These are phyloP conservation scores for Exophiala xenobiotica DNA, from an alignment of 2,329 filamentous ascomycete species.

Conservation along the genomic window DNA sequence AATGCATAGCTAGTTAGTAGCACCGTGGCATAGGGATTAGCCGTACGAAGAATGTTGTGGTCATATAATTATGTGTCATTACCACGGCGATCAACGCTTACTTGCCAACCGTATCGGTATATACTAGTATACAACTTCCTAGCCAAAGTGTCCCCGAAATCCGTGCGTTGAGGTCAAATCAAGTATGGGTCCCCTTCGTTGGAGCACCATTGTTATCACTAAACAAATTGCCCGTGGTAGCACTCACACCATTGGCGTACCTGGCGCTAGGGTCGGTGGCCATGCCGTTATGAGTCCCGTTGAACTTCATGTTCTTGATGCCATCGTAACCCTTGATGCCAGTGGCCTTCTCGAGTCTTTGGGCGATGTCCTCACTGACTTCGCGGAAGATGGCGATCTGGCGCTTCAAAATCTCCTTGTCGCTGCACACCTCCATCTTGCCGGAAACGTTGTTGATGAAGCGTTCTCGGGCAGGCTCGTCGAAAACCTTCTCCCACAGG, in stretches of 20 bases:
- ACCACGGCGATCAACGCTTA: too few species aligned
- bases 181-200: conserved; percentile 40
- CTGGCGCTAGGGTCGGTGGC: conserved; percentile 38
- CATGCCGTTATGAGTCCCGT: conserved; percentile 63
- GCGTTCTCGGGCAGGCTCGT: conserved; percentile 57
- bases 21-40: too few species aligned
- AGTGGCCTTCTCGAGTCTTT: conserved; percentile 61
- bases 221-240: conserved; percentile 35
- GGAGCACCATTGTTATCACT: conserved; percentile 52
- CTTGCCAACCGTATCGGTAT: too few species aligned
- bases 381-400: conserved; percentile 66
- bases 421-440: conserved; percentile 59
- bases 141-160: too few species aligned
- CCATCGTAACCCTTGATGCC: conserved; percentile 61
- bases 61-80: too few species aligned
- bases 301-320: conserved; percentile 57
- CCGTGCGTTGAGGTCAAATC: background rate
- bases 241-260: conserved; percentile 53
- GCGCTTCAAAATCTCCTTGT: conserved; percentile 62
- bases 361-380: conserved; percentile 58
- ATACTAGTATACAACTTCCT: too few species aligned
- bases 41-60: too few species aligned
- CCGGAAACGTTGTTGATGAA: conserved; percentile 61
- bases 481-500: conserved; percentile 62
- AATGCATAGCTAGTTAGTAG: too few species aligned